Base-by-base conservation (phyloP, 371 early-diverging fungal genomes). In the Mucor lusitanicus region DNA sequence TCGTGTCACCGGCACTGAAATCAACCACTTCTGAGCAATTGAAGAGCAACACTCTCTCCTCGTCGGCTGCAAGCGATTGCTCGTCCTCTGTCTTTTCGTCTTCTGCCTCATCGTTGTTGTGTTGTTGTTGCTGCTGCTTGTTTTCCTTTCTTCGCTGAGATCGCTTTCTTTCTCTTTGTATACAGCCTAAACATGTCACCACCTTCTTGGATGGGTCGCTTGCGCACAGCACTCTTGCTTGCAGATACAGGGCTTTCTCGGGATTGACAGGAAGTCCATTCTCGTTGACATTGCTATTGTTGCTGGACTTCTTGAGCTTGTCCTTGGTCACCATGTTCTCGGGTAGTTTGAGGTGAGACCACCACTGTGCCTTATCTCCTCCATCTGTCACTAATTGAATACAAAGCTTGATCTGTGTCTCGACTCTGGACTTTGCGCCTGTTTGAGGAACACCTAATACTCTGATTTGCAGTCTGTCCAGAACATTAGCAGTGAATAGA, bases 11-110 rank as follows among this genome's bases (percentile, higher is more conserved):
- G 57, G 90, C 90, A 74, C 86, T 89, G 67, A 97, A 95, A 75
- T 96, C 95, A 33, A 95, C 90, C 46, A 95, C 73, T 64, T 93
- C 92, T 62, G 85, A 84, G 76, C 94, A 93, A 79, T 95, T 96
- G 78, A 96, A 96, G n/a, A 94, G 82, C 6, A 94, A 69, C 6
- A 92, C 88, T 61, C 92, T 90, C 71, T 87, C 84, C 58, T 88
- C 89, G 66, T 93, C 92, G 25, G 85, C 63, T 17, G 86, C 82
- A 59, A 88, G 72, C 5, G 82, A 81, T 40, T 81, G 75, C 9
- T 82, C 81, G 42, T 87, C 84, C 15, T 85, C 85, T 21, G 44
- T 50, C 25, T 27, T 56, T 8, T 61, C 61, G 32, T 77, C 73
- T 8, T 76, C 79, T 37, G 73, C 59, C 8, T 62, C 61, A 6